A percentile compares a stretch with the other conserved stretches of the same genome.
phyloP scores from a whole-genome alignment of 2,329 filamentous ascomycete species.

The Knoxdaviesia proteae region DNA sequence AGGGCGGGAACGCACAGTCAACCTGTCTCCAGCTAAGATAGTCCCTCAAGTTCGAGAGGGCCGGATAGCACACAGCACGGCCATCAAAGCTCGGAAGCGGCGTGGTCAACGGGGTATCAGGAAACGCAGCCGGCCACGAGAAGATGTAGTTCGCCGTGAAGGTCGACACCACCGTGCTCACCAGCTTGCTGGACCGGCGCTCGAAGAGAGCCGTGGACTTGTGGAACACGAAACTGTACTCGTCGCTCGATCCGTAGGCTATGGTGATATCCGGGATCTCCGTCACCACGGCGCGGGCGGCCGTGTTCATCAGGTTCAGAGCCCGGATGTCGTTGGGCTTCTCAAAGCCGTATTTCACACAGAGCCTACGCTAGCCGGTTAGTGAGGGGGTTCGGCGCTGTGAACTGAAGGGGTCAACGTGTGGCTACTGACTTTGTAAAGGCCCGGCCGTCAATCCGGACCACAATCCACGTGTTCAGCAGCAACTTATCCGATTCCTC shows the following conservation, averaged over 20 bases:
- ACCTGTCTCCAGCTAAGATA: slow-evolving; percentile 96
- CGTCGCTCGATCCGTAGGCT: slow-evolving; percentile 86
- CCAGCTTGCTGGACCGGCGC: slow-evolving; percentile 64
- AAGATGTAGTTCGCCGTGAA: slow-evolving; percentile 85
- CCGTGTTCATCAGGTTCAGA: slow-evolving; percentile 82
- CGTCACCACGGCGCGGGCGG: slow-evolving; percentile 64
- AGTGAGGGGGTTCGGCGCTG: background rate
- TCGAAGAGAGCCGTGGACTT: slow-evolving; percentile 71
- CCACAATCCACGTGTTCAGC: slow-evolving; percentile 86
- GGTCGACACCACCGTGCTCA: slow-evolving; percentile 75
- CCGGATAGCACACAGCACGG: slow-evolving; percentile 75
- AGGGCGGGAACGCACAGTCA: slow-evolving; percentile 45
- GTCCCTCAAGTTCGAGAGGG: slow-evolving; percentile 61
- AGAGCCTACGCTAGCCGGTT: slow-evolving; percentile 35
- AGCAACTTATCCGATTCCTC: slow-evolving; percentile 66
- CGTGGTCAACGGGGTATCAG: slow-evolving; percentile 44
- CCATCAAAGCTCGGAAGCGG: slow-evolving; percentile 85
- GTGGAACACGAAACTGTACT: slow-evolving; percentile 85
- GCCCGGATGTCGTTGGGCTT: slow-evolving; percentile 87
- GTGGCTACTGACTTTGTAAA: slow-evolving; percentile 62
- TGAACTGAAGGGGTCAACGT: too few relatives aligned
- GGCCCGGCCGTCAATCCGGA: slow-evolving; percentile 80
- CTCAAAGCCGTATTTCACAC: slow-evolving; percentile 60
- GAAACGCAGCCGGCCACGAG: slow-evolving; percentile 60
- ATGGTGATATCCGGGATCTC: slow-evolving; percentile 71